These are phyloP conservation scores for Panaeolus papilionaceus DNA, from an alignment of 768 basidiomycete species.

Conservation along the genomic window DNA sequence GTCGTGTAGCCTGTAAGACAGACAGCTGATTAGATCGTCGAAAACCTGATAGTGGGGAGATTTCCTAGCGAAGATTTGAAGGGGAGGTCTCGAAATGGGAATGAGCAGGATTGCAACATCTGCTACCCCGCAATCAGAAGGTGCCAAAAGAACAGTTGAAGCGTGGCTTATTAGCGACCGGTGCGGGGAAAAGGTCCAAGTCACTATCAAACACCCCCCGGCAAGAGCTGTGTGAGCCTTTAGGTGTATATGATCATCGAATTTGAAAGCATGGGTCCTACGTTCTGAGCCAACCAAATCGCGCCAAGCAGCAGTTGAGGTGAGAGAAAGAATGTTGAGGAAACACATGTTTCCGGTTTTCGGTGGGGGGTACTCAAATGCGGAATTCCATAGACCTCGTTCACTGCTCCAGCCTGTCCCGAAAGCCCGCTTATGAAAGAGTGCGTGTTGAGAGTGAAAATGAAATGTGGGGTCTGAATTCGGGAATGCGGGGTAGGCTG, in stretches of 20 bases:
- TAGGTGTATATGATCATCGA: neutral
- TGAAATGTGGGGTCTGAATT: neutral
- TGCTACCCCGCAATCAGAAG: conserved; percentile 14
- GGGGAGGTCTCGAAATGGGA: conserved; percentile 1
- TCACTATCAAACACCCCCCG: too few relatives aligned
- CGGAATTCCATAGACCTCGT: conserved; percentile 2
- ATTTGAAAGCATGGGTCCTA: neutral
- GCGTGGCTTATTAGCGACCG: neutral
- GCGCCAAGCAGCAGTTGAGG: conserved; percentile 8
- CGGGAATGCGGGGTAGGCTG: neutral
- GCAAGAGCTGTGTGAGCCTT: too few relatives aligned
- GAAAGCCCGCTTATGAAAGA: neutral
- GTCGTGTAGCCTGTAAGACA: neutral
- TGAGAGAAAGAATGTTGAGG: neutral
- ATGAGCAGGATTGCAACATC: neutral
- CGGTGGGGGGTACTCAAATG: neutral
- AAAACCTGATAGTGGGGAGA: conserved; percentile 8
- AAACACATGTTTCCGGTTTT: conserved; percentile 12
- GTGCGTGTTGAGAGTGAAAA: neutral
- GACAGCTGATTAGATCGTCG: neutral
- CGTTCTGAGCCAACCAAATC: neutral
- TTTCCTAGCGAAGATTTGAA: neutral
- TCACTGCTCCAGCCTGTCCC: neutral
- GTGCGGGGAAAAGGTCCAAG: neutral
- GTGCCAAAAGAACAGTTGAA: neutral